Evolutionary conservation across 257 asterid species (phyloP).

Genomic region (Paraleonurus japonicus): DNA sequence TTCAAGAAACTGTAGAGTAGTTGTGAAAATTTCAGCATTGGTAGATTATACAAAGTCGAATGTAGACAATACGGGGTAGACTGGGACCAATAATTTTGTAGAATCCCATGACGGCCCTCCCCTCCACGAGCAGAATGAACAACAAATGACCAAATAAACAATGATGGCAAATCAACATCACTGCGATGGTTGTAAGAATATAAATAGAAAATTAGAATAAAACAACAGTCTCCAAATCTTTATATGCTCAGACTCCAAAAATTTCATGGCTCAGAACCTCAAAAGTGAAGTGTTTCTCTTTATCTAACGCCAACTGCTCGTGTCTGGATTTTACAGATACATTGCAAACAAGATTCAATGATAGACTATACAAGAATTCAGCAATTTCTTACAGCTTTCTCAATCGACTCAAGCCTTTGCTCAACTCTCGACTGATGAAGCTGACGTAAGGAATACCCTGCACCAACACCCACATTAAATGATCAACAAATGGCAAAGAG

Average conservation of each 20-base stretch:
- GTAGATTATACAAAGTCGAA: neutral
- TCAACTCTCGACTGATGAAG: constrained; percentile 72
- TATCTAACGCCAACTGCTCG: neutral
- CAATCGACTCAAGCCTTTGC: constrained; percentile 78
- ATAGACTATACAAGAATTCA: constrained; percentile 10
- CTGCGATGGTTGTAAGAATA: neutral
- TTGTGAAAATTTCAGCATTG: neutral
- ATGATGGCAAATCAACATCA: neutral
- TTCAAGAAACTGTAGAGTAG: neutral
- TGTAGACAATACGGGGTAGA: neutral
- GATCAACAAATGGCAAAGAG: constrained; percentile 6
- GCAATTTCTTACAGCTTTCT: constrained; percentile 62
- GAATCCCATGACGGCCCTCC: neutral
- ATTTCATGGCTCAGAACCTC: neutral
- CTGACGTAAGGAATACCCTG: constrained; percentile 82
- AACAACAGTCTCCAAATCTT: neutral
- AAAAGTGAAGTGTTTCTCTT: neutral
- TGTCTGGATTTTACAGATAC: neutral
- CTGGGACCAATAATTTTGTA: neutral
- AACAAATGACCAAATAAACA: neutral
- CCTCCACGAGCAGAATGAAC: neutral
- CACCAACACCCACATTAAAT: constrained; percentile 30
- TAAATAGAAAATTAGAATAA: neutral
- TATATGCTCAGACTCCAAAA: neutral
- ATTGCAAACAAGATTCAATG: neutral